Evolutionary conservation across 2,329 filamentous ascomycete genomes (phyloP).

Genomic region (Ophiocordyceps robertsii): DNA sequence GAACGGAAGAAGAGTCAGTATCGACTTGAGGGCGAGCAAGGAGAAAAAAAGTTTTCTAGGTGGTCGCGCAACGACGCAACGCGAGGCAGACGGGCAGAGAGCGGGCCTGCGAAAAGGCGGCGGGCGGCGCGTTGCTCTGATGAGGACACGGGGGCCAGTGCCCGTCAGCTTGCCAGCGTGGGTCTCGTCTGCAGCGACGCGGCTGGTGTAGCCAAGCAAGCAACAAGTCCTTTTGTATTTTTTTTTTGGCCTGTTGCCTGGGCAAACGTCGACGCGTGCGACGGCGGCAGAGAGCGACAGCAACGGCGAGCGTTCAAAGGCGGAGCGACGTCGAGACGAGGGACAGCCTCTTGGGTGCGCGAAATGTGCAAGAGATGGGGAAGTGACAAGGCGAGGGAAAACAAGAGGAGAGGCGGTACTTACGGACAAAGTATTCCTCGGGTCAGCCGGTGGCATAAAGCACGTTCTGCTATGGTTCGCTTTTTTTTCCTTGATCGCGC

Average conservation of each 20-base stretch:
- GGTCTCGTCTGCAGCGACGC: constrained; percentile 8
- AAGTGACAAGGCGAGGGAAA: constrained; percentile 1
- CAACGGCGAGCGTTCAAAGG: background rate
- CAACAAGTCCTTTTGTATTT: constrained; percentile 4
- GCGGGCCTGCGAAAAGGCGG: constrained; percentile 2
- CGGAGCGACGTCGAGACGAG: background rate
- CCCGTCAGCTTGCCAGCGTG: constrained; percentile 4
- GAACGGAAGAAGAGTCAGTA: constrained; percentile 8
- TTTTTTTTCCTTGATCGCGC: constrained; percentile 7
- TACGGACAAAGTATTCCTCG: constrained; percentile 12
- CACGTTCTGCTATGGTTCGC: constrained; percentile 8
- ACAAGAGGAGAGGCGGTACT: constrained; percentile 2
- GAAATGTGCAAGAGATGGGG: constrained; percentile 1
- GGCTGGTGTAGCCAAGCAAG: constrained; percentile 8
- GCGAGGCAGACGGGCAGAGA: constrained; percentile 4
- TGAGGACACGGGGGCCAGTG: constrained; percentile 3
- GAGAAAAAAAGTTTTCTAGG: constrained; percentile 2
- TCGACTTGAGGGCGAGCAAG: constrained; percentile 7
- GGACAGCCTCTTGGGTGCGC: background rate
- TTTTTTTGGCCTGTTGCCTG: background rate
- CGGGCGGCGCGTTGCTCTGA: constrained; percentile 3
- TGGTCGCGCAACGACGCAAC: constrained; percentile 3
- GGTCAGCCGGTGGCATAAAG: constrained; percentile 12
- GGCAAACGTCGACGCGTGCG: constrained; percentile 6
- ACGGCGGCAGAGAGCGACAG: constrained; percentile 3